phyloP scores from a whole-genome alignment of 192 early-diverging fungal genomes.

The Rhizoclosmatium sp. region DNA sequence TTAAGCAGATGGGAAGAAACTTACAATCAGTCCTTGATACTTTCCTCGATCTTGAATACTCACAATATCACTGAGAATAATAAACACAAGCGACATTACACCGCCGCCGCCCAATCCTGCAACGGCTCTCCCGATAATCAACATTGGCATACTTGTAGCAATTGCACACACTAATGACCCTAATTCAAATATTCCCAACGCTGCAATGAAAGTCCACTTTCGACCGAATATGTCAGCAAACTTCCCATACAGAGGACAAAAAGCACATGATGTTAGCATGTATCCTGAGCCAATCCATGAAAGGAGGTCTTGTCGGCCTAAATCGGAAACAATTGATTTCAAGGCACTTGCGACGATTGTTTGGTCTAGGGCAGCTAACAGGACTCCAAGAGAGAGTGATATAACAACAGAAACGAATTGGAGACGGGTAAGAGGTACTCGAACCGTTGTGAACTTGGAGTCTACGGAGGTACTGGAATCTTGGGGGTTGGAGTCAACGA shows the following conservation, averaged over 20 bases:
- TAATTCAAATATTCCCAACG: slow-evolving; percentile 72
- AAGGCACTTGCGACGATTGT: slow-evolving; percentile 80
- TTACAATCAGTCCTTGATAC: slow-evolving; percentile 57
- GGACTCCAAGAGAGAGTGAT: slow-evolving; percentile 63
- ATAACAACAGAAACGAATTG: slow-evolving; percentile 25
- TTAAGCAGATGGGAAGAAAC: slow-evolving; percentile 82
- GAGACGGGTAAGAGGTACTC: slow-evolving; percentile 1
- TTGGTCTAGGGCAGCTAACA: slow-evolving; percentile 73
- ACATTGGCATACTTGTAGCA: slow-evolving; percentile 33
- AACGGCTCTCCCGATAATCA: slow-evolving; percentile 69
- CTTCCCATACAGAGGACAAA: slow-evolving; percentile 57
- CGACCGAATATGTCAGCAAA: slow-evolving; percentile 44
- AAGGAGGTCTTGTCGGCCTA: slow-evolving; percentile 64
- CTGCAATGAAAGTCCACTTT: slow-evolving; percentile 69
- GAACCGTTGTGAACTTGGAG: slow-evolving; percentile 13
- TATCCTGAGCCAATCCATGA: slow-evolving; percentile 82
- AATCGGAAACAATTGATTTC: slow-evolving; percentile 46
- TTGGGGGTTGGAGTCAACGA: no score
- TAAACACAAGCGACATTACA: slow-evolving; percentile 76
- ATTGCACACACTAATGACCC: slow-evolving; percentile 82
- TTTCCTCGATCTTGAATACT: slow-evolving; percentile 78
- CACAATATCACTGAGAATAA: slow-evolving; percentile 88
- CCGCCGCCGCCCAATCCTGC: slow-evolving; percentile 87
- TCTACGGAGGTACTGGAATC: no score
- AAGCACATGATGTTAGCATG: slow-evolving; percentile 68